Evolutionary conservation across 176 grass and related monocot genomes (phyloP).

Genomic region (Cocos nucifera): DNA sequence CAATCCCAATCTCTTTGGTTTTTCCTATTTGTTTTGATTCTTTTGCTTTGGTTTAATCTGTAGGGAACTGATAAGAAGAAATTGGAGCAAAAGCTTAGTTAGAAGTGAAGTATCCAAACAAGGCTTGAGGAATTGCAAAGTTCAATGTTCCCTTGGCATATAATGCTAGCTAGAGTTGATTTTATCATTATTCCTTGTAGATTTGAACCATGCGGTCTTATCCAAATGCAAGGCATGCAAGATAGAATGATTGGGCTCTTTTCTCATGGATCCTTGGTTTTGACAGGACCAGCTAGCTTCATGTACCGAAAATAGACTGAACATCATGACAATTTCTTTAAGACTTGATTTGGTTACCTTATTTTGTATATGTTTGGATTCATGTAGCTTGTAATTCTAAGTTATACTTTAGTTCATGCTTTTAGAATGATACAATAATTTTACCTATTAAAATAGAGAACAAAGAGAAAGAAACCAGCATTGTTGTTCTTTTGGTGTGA

Average conservation of each 20-base stretch:
- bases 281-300: no score
- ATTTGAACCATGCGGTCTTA: slow-evolving; percentile 66
- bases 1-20: no score
- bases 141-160: slow-evolving; percentile 58
- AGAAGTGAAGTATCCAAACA: slow-evolving; percentile 46
- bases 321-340: background rate
- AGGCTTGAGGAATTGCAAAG: slow-evolving; percentile 46
- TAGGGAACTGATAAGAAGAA: slow-evolving; percentile 9
- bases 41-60: no score
- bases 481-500: no score
- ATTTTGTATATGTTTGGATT: background rate
- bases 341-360: background rate
- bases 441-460: no score
- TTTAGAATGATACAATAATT: no score
- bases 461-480: no score
- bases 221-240: slow-evolving; percentile 68
- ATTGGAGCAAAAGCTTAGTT: slow-evolving; percentile 26
- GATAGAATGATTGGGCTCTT: slow-evolving; percentile 34
- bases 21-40: no score
- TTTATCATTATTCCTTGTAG: slow-evolving; percentile 53
- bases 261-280: background rate
- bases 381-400: no score
- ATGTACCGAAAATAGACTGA: no score
- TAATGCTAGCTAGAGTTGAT: slow-evolving; percentile 58
- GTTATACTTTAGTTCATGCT: no score